Percentiles rank a stretch among this genome's conserved stretches.
These are phyloP conservation scores for Populus davidiana DNA, from an alignment of 345 rosid species.

Conservation along the genomic window DNA sequence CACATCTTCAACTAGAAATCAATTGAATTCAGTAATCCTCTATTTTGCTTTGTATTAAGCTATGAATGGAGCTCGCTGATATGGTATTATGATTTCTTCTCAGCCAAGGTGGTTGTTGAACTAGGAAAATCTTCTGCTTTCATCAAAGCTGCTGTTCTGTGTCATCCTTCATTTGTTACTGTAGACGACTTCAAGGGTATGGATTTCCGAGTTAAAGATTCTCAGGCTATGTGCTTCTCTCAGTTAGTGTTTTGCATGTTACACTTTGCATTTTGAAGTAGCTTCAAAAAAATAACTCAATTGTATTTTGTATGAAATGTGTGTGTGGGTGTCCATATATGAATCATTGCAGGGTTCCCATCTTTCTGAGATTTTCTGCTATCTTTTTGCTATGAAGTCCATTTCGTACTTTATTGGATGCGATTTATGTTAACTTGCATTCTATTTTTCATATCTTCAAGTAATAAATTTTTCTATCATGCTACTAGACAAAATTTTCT, in stretches of 20 bases:
- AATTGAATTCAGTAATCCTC: neutral
- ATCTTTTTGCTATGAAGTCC: neutral
- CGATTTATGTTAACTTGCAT: neutral
- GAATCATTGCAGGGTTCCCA: neutral
- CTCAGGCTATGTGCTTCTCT: neutral
- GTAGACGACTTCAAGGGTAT: slow-evolving; percentile 73
- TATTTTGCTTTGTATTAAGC: neutral
- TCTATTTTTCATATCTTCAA: neutral
- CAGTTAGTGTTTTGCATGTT: neutral
- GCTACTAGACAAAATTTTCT: neutral
- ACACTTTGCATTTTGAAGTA: neutral
- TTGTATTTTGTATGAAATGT: too few relatives aligned
- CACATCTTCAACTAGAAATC: neutral
- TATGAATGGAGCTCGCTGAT: neutral
- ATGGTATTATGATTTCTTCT: slow-evolving; percentile 5
- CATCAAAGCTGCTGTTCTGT: slow-evolving; percentile 62
- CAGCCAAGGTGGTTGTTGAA: slow-evolving; percentile 79
- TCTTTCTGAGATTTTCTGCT: neutral
- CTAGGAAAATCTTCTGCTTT: slow-evolving; percentile 44
- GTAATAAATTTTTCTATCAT: neutral
- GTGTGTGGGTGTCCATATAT: neutral
- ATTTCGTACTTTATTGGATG: neutral
- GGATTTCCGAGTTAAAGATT: neutral
- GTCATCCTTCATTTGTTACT: slow-evolving; percentile 71
- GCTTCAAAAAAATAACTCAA: neutral